Evolutionary conservation across 2,329 filamentous ascomycete genomes (phyloP).

Genomic region (Rachicladosporium sp.): DNA sequence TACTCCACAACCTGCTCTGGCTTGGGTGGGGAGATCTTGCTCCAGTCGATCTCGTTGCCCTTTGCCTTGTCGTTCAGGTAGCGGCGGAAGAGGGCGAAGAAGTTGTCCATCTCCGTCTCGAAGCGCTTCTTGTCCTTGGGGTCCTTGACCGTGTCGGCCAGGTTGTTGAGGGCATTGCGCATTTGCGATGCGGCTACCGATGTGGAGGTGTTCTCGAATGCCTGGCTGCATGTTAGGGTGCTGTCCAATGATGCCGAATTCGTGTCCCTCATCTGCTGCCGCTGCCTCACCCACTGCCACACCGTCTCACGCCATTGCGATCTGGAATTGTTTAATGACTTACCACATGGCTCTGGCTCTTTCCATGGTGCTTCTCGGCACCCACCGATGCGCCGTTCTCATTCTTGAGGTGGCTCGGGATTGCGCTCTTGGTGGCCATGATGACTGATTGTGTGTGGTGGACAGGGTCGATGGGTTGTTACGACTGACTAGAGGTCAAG

Average conservation of each 20-base stretch:
- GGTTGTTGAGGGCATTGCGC: slow-evolving; percentile 90
- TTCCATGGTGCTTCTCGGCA: slow-evolving; percentile 53
- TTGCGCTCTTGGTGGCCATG: slow-evolving; percentile 49
- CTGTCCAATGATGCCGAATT: slow-evolving; percentile 1
- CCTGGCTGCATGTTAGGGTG: slow-evolving; percentile 40
- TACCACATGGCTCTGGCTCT: slow-evolving; percentile 77
- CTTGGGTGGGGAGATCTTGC: slow-evolving; percentile 87
- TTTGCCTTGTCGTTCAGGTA: slow-evolving; percentile 99
- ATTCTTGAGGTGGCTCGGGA: slow-evolving; percentile 76
- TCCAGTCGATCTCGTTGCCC: slow-evolving; percentile 92
- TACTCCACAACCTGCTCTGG: slow-evolving; percentile 92
- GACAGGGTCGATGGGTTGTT: no score
- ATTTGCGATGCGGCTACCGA: slow-evolving; percentile 97
- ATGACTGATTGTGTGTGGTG: slow-evolving; percentile 9
- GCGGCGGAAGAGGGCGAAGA: slow-evolving; percentile 95
- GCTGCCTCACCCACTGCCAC: slow-evolving; percentile 1
- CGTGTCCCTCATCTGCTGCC: slow-evolving; percentile 1
- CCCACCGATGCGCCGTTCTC: slow-evolving; percentile 25
- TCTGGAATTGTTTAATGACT: slow-evolving; percentile 29
- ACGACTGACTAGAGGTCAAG: no score
- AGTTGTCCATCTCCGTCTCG: slow-evolving; percentile 99
- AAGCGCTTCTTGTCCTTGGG: slow-evolving; percentile 68
- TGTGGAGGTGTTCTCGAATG: slow-evolving; percentile 98
- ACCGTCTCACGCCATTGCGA: not conserved
- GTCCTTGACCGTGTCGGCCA: slow-evolving; percentile 81